Conservation (phyloP, 2,329 filamentous ascomycete genomes). For the Ascomycota sp. region DNA sequence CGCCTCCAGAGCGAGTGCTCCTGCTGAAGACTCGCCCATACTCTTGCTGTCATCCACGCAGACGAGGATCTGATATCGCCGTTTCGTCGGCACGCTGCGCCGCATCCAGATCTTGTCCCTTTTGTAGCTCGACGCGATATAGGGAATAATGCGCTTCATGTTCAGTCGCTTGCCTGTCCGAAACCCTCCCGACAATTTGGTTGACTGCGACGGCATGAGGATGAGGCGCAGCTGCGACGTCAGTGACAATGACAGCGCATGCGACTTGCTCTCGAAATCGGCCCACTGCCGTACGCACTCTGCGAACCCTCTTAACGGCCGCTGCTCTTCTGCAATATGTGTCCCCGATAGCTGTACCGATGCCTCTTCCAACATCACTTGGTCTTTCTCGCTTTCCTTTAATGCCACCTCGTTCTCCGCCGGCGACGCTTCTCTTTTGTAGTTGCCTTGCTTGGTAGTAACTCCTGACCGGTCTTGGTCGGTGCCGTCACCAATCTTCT, state of each 20-base stretch:
- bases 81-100: constrained; percentile 73
- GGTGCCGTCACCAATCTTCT: constrained; percentile 17
- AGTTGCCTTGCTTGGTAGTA: constrained; percentile 36
- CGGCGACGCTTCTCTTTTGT: constrained; percentile 27
- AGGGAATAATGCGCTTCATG: constrained; percentile 98
- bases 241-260: constrained; percentile 67
- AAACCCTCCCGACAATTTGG: constrained; percentile 91
- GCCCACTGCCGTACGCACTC: constrained; percentile 61
- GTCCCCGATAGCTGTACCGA: constrained; percentile 51
- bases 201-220: constrained; percentile 80
- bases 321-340: constrained; percentile 34
- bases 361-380: constrained; percentile 27
- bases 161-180: constrained; percentile 95
- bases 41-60: constrained; percentile 89
- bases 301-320: constrained; percentile 24
- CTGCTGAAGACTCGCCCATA: constrained; percentile 68
- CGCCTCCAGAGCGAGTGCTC: constrained; percentile 74
- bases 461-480: constrained; percentile 40
- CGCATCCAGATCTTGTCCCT: constrained; percentile 99
- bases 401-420: constrained; percentile 12
- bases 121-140: constrained; percentile 96
- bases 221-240: constrained; percentile 93
- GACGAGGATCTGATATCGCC: constrained; percentile 90
- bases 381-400: constrained; percentile 27
- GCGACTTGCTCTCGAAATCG: constrained; percentile 65